Conservation (phyloP, 306 rosid species). For the Abrus pulchellus region DNA sequence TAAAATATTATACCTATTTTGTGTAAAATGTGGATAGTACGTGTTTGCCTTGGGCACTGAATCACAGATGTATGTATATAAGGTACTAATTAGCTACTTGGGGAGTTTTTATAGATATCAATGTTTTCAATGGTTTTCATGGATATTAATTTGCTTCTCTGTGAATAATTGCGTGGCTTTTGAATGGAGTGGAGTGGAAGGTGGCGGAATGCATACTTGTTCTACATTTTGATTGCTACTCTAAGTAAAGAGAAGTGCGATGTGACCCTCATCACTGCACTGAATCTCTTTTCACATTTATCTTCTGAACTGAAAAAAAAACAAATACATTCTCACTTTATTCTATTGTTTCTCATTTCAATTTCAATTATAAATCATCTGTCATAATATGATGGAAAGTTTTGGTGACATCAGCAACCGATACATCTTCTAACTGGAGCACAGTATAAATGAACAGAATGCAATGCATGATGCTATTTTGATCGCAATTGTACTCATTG, state of each 20-base stretch:
- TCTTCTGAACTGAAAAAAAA: neutral
- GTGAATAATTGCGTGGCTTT: slow-evolving; percentile 1
- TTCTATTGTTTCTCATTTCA: neutral
- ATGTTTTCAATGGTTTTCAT: neutral
- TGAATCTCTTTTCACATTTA: neutral
- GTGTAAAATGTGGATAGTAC: neutral
- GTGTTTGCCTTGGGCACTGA: neutral
- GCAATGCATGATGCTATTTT: slow-evolving; percentile 5
- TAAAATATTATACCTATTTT: neutral
- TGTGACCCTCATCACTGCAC: neutral
- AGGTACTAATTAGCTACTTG: slow-evolving; percentile 1
- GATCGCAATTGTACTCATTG: neutral
- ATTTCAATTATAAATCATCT: neutral
- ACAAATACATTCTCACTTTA: neutral
- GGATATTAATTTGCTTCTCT: neutral
- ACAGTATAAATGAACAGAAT: slow-evolving; percentile 1
- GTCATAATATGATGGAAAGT: neutral
- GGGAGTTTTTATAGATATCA: neutral
- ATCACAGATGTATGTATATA: neutral
- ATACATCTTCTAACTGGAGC: neutral
- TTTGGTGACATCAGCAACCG: neutral
- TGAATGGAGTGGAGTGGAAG: neutral
- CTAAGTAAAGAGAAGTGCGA: neutral
- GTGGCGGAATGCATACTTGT: neutral
- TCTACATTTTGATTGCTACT: slow-evolving; percentile 12